Conservation (phyloP, 441 rosid genomes). For the Euphorbia schlechtendalii region DNA sequence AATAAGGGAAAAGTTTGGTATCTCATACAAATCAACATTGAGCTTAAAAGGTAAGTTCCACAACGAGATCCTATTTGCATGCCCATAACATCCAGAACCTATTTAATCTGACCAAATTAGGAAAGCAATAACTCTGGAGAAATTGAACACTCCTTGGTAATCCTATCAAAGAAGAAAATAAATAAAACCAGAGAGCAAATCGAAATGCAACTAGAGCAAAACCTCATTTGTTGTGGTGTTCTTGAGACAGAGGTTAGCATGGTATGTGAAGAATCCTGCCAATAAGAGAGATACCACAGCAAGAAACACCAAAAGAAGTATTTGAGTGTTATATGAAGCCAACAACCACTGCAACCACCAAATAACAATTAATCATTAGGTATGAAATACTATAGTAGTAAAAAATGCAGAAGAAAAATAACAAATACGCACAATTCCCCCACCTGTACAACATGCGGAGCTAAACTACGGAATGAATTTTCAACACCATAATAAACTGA, state of each 20-base stretch:
- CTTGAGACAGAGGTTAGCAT: slow-evolving; percentile 61
- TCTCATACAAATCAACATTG: not conserved
- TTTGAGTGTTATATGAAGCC: slow-evolving; percentile 69
- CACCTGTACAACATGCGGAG: slow-evolving; percentile 70
- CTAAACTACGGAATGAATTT: slow-evolving; percentile 56
- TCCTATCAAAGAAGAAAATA: not conserved
- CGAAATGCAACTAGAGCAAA: slow-evolving; percentile 8
- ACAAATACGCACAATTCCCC: slow-evolving; percentile 10
- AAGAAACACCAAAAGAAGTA: slow-evolving; percentile 78
- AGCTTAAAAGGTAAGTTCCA: not conserved
- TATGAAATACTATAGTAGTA: not conserved
- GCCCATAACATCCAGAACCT: not conserved
- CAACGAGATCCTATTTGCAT: not conserved
- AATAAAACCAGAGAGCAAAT: not conserved
- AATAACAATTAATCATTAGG: slow-evolving; percentile 10
- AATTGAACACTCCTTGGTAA: too few species aligned
- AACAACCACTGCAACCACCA: slow-evolving; percentile 63
- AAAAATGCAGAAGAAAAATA: not conserved
- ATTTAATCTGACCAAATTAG: not conserved
- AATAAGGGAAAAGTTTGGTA: too few species aligned
- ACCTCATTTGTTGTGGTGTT: slow-evolving; percentile 93
- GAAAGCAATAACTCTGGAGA: too few species aligned
- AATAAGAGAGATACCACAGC: slow-evolving; percentile 65
- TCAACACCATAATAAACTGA: slow-evolving; percentile 81
- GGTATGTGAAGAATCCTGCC: slow-evolving; percentile 76